Evolutionary conservation across 257 asterid genomes (phyloP), one percentile per base, ranked within the genome.

Genomic region (Lycium barbarum): DNA sequence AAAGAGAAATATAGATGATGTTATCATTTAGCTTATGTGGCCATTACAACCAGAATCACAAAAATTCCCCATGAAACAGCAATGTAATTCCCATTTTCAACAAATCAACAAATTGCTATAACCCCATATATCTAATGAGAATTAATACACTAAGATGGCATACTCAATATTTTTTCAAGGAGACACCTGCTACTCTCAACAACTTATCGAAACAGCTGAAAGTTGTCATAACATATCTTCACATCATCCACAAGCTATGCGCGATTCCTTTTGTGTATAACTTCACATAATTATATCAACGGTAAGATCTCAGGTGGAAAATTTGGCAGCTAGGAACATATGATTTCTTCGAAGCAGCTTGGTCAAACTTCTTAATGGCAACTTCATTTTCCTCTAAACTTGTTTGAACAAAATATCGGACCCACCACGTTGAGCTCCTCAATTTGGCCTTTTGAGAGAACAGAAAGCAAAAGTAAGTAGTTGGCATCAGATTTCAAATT

Each of bases 371-470:
- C 90, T 90, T 92, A 55, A 84, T 83, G 22, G 86, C 94, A 76
- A 70, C 86, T 87, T 94, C 97, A 20, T 94, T 94, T 88, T 94
- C 96, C 84, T 93, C 97, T 84, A 93, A 91, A 87, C 97, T 93
- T 88, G 87, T 87, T 85, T 90, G 96, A 84, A 91, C 92, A 83
- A 92, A 94, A 83, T 88, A 93, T 86, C 92, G 86, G 67, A 87
- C 84, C 97, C 98, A 94, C 98, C 98, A 94, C 2, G 88, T 89
- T 11, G 93, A 57, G 85, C 94, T 92, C 89, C 98, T 91, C 91
- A 90, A 47, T 89, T 92, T 94, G 22, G 90, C 95, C 97, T 93
- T 80, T 51, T 12, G 71, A 22, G 35, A 54, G 54, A 82, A 1
- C 53, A n/a, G 13, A 49, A 33, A 65, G 53, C 65, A 80, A 6